Evolutionary conservation across 805 yeast genomes (phyloP).

Genomic region (Candida piceae): DNA sequence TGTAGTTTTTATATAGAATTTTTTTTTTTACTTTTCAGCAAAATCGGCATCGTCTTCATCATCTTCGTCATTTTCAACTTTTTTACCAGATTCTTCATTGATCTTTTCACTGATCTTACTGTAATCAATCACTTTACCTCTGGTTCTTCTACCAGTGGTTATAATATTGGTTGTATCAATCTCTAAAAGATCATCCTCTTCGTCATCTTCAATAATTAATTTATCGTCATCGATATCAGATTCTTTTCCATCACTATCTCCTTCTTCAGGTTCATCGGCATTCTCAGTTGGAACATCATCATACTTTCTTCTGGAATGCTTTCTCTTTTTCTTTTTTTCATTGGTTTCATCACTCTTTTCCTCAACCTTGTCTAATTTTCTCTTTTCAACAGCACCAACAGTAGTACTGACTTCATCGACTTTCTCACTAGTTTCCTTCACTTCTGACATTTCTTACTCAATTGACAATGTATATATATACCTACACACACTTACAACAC

Average conservation of each 20-base stretch:
- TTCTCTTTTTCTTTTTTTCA: constrained; percentile 19
- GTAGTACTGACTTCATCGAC: background rate
- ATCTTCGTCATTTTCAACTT: constrained; percentile 41
- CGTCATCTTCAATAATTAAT: constrained; percentile 52
- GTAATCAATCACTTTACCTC: constrained; percentile 85
- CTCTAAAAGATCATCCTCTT: constrained; percentile 74
- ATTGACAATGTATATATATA: too few relatives aligned
- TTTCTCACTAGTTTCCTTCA: background rate
- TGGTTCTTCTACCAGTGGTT: constrained; percentile 80
- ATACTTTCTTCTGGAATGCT: constrained; percentile 18
- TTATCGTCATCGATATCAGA: constrained; percentile 46
- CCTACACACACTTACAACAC: too few relatives aligned
- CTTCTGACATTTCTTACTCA: too few relatives aligned
- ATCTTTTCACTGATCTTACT: constrained; percentile 72
- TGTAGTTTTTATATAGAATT: background rate
- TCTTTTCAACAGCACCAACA: background rate
- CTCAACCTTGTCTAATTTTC: constrained; percentile 30
- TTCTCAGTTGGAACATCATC: constrained; percentile 20
- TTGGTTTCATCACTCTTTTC: constrained; percentile 30
- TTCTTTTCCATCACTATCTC: constrained; percentile 30
- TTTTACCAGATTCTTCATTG: constrained; percentile 43
- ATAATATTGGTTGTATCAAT: constrained; percentile 82
- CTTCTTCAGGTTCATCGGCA: constrained; percentile 32
- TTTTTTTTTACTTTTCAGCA: constrained; percentile 5
- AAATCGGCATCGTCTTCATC: constrained; percentile 49